These are phyloP conservation scores for Maudiozyma barnettii DNA, from an alignment of 805 yeast species.

Conservation along the genomic window DNA sequence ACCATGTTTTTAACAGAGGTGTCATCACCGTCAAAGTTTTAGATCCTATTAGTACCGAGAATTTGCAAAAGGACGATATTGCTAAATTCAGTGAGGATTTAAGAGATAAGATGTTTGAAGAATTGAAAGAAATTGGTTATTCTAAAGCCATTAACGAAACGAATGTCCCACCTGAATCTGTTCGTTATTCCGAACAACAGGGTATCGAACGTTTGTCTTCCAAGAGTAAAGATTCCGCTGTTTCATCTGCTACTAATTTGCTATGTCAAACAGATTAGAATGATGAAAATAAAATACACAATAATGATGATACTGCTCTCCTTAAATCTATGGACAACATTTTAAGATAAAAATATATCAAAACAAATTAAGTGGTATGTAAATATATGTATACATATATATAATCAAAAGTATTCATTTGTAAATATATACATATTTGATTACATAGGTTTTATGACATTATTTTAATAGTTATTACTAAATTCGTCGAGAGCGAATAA, in stretches of 20 bases:
- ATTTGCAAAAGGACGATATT: conserved; percentile 64
- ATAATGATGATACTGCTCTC: neutral
- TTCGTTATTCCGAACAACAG: neutral
- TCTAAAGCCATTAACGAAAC: conserved; percentile 30
- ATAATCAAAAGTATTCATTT: too few relatives aligned
- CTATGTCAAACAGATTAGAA: neutral
- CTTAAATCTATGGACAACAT: too few relatives aligned
- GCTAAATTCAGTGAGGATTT: conserved; percentile 47
- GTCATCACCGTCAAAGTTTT: conserved; percentile 68
- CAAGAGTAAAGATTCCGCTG: neutral
- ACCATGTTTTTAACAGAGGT: conserved; percentile 65
- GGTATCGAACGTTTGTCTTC: neutral
- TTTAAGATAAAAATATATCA: too few relatives aligned
- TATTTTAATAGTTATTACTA: too few relatives aligned
- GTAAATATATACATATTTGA: too few relatives aligned
- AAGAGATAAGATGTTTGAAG: conserved; percentile 46
- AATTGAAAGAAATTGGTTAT: conserved; percentile 31
- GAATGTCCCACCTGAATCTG: conserved; percentile 19
- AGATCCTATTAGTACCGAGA: conserved; percentile 68
- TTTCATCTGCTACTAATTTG: neutral
- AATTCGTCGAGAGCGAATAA: too few relatives aligned
- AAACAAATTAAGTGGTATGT: too few relatives aligned
- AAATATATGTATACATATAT: too few relatives aligned
- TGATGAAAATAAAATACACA: neutral
- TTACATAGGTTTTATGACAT: too few relatives aligned